A percentile compares a stretch with the other conserved stretches of the same genome.
phyloP scores from a whole-genome alignment of 192 early-diverging fungal species.

The Entomortierella chlamydospora region DNA sequence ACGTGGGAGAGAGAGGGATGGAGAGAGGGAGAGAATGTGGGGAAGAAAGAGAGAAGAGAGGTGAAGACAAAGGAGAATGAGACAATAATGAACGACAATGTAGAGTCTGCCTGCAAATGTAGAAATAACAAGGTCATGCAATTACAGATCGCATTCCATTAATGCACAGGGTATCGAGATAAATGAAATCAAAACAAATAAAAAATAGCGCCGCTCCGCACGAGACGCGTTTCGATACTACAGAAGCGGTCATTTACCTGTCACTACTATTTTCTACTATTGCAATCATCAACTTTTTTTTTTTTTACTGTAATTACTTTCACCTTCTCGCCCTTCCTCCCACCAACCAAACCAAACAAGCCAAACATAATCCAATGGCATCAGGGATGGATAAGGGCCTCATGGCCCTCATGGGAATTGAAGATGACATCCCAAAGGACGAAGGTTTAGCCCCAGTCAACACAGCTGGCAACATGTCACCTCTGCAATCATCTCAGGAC shows the following conservation, averaged over 20 bases:
- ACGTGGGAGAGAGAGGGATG: neutral
- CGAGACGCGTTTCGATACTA: no score
- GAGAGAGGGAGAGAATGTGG: neutral
- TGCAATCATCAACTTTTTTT: no score
- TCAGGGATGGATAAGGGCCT: constrained; percentile 43
- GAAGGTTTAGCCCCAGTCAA: constrained; percentile 3
- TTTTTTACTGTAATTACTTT: no score
- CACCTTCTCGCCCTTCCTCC: no score
- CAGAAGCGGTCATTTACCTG: no score
- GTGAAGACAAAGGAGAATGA: neutral
- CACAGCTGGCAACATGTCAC: neutral
- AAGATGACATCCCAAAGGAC: constrained; percentile 18
- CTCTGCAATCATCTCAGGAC: neutral
- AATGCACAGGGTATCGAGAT: no score
- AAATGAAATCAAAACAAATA: no score
- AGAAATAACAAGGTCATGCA: neutral
- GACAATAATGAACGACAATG: neutral
- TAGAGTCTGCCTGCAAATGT: no score
- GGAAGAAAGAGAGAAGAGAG: neutral
- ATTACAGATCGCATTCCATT: neutral
- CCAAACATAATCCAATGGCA: constrained; percentile 7
- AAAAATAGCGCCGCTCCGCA: no score
- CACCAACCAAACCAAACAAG: no score
- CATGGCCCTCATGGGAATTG: constrained; percentile 54
- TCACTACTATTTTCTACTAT: no score